Base-by-base conservation (phyloP, 2,329 filamentous ascomycete genomes). In the Sporothrix protearum region DNA sequence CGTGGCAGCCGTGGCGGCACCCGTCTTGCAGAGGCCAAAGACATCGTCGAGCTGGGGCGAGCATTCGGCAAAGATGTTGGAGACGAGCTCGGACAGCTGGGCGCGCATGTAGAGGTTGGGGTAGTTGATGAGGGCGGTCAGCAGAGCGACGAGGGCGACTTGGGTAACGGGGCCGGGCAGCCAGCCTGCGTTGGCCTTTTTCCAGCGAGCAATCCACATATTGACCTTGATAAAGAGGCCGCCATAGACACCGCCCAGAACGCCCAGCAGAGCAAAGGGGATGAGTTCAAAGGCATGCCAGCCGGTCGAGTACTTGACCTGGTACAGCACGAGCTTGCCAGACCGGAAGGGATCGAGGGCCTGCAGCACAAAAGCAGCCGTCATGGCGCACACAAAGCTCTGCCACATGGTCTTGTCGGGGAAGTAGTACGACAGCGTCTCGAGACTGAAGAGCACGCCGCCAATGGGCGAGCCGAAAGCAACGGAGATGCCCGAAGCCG, bases 371-470 rank as follows among this genome's bases (percentile, higher is more conserved):
- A 98, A 93, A 22, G 96, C 95, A 19, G 94, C 96, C n/a, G 97
- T 93, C 94, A 98, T 98, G 79, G 96, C 96, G 77, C 96, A 98
- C 53, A 99, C 96, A 78, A 99, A 99, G 77, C 94, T 97, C 80
- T 97, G 96, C 96, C 96, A 99, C 96, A 99, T 98, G 10, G 96
- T 98, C 81, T 98, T 98, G 81, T 98, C 95, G 0, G 96, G 95
- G 76, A 98, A 98, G 80, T 97, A 98, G 80, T 97, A 98, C 0
- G 94, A 97, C 2, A 98, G 84, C 86, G 97, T 93, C 87, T 97
- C 95, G n/a, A 98, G 87, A 81, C 93, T 96, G 83, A 98, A 98
- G 25, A 98, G 83, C 28, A 98, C 95, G 63, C 95, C 95, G 12
- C 95, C 96, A 71, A 98, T 97, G 9, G 94, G 94, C 6, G 94